Evolutionary conservation across 257 asterid species (phyloP), one percentile per base, ranked within the genome.

Genomic region (Anisodus tanguticus): DNA sequence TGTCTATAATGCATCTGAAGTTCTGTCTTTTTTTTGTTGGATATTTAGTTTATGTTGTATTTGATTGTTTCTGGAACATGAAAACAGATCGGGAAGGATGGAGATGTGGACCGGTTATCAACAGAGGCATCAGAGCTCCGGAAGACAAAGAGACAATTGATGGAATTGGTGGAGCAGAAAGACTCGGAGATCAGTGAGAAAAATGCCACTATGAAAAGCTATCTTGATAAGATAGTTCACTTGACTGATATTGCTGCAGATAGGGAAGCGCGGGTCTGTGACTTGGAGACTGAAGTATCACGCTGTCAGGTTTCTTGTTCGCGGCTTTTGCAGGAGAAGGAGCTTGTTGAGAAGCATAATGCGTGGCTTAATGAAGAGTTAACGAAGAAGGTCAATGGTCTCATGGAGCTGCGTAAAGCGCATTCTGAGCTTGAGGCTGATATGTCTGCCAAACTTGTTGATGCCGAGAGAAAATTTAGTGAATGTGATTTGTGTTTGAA

Each of bases 341-440:
- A 97, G 91, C 95, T 97, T 68, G 85, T 97, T 79, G 97, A 93
- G 92, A 90, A 97, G 91, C 98, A 97, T 85, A 93, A 95, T 80
- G 82, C 92, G 39, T 95, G 98, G 98, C 97, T 95, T 69, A 95
- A 97, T 90, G 98, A 93, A 54, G 99, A 95, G 91, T 89, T 97
- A 79, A 90, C 91, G 2, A 49, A 90, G 26, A 93, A 93, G 90
- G 90, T 93, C 84, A 90, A 93, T 88, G 86, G 83, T 82, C 87
- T 92, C 71, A 88, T 93, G 83, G 92, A 90, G 83, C 87, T 93
- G 85, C 97, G 98, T 47, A 93, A 87, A 89, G 88, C 84, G 63
- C 85, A 90, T 79, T 87, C 92, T 85, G 97, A 95, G 86, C 92
- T 88, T 76, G 99, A 93, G 90, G 93, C 95, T 37, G 97, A 95